Conservation (phyloP, 768 basidiomycete genomes). For the Lentinula lateritia region DNA sequence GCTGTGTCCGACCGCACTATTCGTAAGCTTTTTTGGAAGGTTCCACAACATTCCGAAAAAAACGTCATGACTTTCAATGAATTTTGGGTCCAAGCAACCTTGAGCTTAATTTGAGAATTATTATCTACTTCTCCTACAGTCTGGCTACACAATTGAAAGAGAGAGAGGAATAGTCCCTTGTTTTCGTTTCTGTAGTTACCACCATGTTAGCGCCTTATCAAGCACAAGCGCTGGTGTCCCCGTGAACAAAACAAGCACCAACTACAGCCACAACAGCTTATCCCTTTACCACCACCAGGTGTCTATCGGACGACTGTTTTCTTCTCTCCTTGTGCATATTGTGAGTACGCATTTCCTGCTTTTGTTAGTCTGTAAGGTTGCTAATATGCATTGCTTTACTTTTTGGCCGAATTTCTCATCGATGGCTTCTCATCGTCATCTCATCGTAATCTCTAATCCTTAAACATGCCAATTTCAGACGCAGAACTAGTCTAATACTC, state of each 20-base stretch:
- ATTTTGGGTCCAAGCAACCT: not conserved
- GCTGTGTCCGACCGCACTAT: not conserved
- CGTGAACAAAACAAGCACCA: not conserved
- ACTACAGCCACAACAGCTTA: conserved; percentile 34
- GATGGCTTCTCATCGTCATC: conserved; percentile 8
- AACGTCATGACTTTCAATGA: too few species aligned
- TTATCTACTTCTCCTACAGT: too few species aligned
- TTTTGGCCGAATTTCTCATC: conserved; percentile 8
- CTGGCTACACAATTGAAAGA: too few species aligned
- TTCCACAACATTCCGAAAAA: not conserved
- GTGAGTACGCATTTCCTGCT: conserved; percentile 7
- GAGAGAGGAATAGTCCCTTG: too few species aligned
- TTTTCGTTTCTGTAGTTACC: not conserved
- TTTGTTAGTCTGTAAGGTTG: not conserved
- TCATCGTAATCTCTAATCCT: conserved; percentile 31
- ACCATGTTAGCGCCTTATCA: not conserved
- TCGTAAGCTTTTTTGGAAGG: not conserved
- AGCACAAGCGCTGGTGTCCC: not conserved
- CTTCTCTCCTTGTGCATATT: conserved; percentile 18
- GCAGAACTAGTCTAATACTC: conserved; percentile 17
- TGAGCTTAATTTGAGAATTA: not conserved
- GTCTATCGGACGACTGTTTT: conserved; percentile 13
- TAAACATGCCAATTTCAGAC: conserved; percentile 18
- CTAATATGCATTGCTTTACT: not conserved
- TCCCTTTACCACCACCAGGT: conserved; percentile 23